A percentile compares a stretch with the other conserved stretches of the same genome.
Evolutionary conservation across 139 green algal genomes (phyloP).

Genomic region (Desmodesmus armatus): DNA sequence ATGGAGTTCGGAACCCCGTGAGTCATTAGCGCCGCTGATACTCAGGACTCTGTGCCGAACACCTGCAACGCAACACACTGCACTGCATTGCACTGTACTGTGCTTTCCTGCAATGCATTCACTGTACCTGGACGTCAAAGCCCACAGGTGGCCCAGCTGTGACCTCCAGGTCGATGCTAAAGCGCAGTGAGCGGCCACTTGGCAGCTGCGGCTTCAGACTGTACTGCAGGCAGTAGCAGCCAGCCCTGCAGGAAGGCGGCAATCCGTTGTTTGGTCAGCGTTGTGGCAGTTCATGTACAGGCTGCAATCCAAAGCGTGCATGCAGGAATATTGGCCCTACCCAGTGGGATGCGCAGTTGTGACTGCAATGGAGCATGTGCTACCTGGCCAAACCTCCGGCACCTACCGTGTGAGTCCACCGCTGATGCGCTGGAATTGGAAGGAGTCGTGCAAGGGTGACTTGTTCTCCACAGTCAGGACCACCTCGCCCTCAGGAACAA

Average conservation of each 20-base stretch:
- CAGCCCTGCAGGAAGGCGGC: slow-evolving; percentile 3
- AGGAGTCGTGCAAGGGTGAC: slow-evolving; percentile 62
- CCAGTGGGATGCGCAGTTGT: neutral
- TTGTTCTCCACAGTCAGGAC: slow-evolving; percentile 68
- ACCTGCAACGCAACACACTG: too few relatives aligned
- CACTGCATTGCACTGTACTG: too few relatives aligned
- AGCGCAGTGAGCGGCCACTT: slow-evolving; percentile 21
- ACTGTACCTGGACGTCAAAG: slow-evolving; percentile 61
- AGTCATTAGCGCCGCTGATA: too few relatives aligned
- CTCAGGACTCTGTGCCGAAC: too few relatives aligned
- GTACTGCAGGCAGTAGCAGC: slow-evolving; percentile 58
- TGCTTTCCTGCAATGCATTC: neutral
- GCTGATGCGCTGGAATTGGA: slow-evolving; percentile 63
- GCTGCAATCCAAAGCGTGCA: too few relatives aligned
- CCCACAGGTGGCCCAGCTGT: slow-evolving; percentile 47
- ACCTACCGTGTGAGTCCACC: slow-evolving; percentile 47
- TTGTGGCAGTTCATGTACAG: too few relatives aligned
- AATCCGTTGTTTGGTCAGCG: too few relatives aligned
- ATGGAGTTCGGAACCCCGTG: too few relatives aligned
- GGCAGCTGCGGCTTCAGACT: slow-evolving; percentile 60
- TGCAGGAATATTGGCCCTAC: too few relatives aligned
- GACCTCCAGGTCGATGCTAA: slow-evolving; percentile 55
- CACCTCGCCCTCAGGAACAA: slow-evolving; percentile 54
- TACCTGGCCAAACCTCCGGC: neutral
- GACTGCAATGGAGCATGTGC: neutral